Conservation (phyloP, 768 basidiomycete genomes). For the Rhizopogon roseolus region DNA sequence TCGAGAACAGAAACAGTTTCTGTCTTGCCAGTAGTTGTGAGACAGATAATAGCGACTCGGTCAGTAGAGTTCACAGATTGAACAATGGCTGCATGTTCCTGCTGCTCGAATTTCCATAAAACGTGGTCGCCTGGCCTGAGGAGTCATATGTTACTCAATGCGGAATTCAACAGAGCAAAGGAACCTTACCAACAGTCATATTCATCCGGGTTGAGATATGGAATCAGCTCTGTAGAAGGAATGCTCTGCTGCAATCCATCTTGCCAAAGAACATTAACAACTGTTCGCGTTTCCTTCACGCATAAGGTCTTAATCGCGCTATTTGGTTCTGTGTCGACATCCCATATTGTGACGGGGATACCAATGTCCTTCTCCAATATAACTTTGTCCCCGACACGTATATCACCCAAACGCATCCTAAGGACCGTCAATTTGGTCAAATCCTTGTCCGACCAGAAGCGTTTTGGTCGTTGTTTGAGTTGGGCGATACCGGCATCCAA, state of each 20-base stretch:
- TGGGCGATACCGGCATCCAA: conserved; percentile 53
- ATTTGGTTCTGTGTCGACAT: conserved; percentile 39
- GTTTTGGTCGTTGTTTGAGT: conserved; percentile 57
- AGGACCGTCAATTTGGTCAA: conserved; percentile 61
- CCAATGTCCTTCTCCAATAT: conserved; percentile 45
- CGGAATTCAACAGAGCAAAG: not conserved
- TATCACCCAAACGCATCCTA: conserved; percentile 56
- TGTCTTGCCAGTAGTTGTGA: conserved; percentile 44
- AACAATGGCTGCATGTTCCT: conserved; percentile 63
- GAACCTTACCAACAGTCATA: conserved; percentile 78
- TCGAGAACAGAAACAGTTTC: conserved; percentile 82
- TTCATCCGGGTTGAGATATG: conserved; percentile 85
- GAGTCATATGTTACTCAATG: conserved; percentile 7
- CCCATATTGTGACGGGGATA: conserved; percentile 58
- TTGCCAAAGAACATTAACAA: conserved; percentile 80
- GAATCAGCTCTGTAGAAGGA: conserved; percentile 63
- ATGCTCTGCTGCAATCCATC: conserved; percentile 66
- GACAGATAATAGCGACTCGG: conserved; percentile 64
- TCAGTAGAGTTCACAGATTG: conserved; percentile 72
- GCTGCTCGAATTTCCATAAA: conserved; percentile 74
- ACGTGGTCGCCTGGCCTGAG: conserved; percentile 89
- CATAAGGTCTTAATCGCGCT: conserved; percentile 50
- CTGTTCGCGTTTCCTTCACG: conserved; percentile 70
- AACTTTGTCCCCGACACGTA: conserved; percentile 73
- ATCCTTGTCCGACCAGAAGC: conserved; percentile 70